phyloP scores from a whole-genome alignment of 176 grass and related monocot species.

The Alopecurus myosuroides region DNA sequence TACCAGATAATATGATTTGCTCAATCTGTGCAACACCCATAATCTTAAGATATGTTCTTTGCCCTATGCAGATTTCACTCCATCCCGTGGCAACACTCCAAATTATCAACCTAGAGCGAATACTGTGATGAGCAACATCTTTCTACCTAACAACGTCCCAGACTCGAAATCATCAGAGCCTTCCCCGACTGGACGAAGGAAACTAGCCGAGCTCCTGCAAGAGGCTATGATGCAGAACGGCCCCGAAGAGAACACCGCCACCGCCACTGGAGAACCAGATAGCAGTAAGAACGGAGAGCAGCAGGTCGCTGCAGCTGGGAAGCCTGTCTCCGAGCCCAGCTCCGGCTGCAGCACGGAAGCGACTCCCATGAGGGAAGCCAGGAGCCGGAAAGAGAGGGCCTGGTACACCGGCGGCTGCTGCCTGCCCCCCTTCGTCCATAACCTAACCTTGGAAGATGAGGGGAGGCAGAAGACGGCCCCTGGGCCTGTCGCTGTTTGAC shows the following conservation, averaged over 20 bases:
- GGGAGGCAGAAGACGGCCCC: conserved; percentile 50
- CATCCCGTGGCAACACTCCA: conserved; percentile 79
- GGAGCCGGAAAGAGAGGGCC: conserved; percentile 46
- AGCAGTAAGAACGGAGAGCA: conserved; percentile 14
- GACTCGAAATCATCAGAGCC: conserved; percentile 59
- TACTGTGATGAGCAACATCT: conserved; percentile 33
- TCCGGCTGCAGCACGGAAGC: conserved; percentile 20
- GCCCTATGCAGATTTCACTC: conserved; percentile 75
- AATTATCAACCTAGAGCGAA: conserved; percentile 45
- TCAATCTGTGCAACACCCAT: not conserved
- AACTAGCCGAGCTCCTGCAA: conserved; percentile 63
- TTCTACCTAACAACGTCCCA: conserved; percentile 20
- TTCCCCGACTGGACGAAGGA: conserved; percentile 73
- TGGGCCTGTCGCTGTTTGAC: conserved; percentile 53
- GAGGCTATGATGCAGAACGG: conserved; percentile 46
- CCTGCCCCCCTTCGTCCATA: conserved; percentile 56
- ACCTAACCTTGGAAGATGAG: conserved; percentile 53
- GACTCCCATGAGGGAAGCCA: conserved; percentile 21
- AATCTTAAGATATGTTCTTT: not conserved
- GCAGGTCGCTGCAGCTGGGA: conserved; percentile 9
- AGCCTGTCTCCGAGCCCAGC: conserved; percentile 29
- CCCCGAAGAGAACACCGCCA: conserved; percentile 13
- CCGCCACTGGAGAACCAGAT: not conserved
- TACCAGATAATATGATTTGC: conserved; percentile 1
- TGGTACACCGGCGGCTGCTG: conserved; percentile 62